Evolutionary conservation across 2,329 filamentous ascomycete species (phyloP).

Genomic region (Ophiocordyceps robertsii): DNA sequence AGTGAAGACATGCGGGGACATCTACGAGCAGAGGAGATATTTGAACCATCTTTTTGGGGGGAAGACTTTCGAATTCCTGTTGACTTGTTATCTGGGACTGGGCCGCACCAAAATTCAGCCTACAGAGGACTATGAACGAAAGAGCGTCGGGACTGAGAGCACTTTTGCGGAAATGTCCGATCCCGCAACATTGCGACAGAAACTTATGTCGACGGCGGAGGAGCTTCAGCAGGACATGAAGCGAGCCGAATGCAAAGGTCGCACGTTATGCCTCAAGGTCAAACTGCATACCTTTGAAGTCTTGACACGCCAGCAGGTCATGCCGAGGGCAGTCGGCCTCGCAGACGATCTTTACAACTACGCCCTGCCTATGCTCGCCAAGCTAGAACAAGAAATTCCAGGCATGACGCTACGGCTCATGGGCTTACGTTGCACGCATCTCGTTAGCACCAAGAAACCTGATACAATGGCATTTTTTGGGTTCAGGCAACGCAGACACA

Average conservation of each 20-base stretch:
- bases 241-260: slow-evolving; percentile 69
- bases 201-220: slow-evolving; percentile 67
- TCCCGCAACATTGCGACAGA: slow-evolving; percentile 54
- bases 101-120: slow-evolving; percentile 77
- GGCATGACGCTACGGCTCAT: slow-evolving; percentile 70
- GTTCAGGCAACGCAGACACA: slow-evolving; percentile 23
- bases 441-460: slow-evolving; percentile 73
- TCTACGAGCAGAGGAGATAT: slow-evolving; percentile 63
- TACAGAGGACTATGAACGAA: slow-evolving; percentile 78
- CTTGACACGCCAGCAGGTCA: slow-evolving; percentile 65
- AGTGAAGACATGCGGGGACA: slow-evolving; percentile 77
- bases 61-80: slow-evolving; percentile 78
- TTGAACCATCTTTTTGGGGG: slow-evolving; percentile 74
- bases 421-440: slow-evolving; percentile 76
- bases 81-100: slow-evolving; percentile 73
- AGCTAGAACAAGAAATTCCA: slow-evolving; percentile 72
- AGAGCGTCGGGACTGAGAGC: slow-evolving; percentile 86
- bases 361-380: slow-evolving; percentile 68
- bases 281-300: slow-evolving; percentile 94
- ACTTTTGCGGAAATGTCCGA: slow-evolving; percentile 75
- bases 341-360: slow-evolving; percentile 77
- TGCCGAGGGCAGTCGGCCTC: slow-evolving; percentile 55
- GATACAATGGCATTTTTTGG: slow-evolving; percentile 73
- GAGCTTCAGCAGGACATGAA: slow-evolving; percentile 78
- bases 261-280: slow-evolving; percentile 83